Base-by-base conservation (phyloP, 108 stramenopile genomes). In the Thalassiosira profunda region DNA sequence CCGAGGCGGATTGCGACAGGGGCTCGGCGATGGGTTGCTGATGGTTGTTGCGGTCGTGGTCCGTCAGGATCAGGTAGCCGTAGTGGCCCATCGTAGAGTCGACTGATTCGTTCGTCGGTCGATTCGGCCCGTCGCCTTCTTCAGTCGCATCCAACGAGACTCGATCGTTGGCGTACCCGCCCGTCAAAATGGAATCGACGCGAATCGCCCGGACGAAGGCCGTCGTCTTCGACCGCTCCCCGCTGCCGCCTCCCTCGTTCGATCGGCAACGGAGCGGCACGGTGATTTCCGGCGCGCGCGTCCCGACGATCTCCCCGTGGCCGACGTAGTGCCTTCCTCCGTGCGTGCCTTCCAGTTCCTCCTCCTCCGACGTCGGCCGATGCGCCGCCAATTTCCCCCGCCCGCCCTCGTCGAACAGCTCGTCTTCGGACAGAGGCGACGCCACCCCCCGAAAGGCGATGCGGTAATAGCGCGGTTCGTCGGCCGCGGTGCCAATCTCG, bases 111-210 rank as follows among this genome's bases (percentile, higher is more conserved):
- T 47, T 12, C 15, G 35, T 33, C 58, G 36, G 18, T 55, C 51
- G 51, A 3, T 35, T 51, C 26, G 6, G 3, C 2, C 20, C 52
- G 10, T 25, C 28, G 0, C 68, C 41, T 37, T 70, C 80, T 12
- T 25, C 28, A 0, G 73, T 44, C 36, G 73, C 80, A 61, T 90
- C 87, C n/a, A n/a, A n/a, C n/a, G n/a, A n/a, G n/a, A n/a, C n/a
- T n/a, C n/a, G n/a, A n/a, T n/a, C n/a, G 20, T 86, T 52, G 5
- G 85, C 76, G 61, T 94, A 91, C 33, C 88, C 93, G 61, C 90
- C 89, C 5, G 93, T 94, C 28, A 94, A 59, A 15, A 94, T 86
- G 25, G 74, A 55, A 63, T 91, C 89, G 12, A 94, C 89, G 11
- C 84, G 84, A 24, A 91, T 88, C 0, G 71, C 72, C 54, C 38